Conservation (phyloP, 169 alveolate species). For the Plasmodium vinckei region DNA sequence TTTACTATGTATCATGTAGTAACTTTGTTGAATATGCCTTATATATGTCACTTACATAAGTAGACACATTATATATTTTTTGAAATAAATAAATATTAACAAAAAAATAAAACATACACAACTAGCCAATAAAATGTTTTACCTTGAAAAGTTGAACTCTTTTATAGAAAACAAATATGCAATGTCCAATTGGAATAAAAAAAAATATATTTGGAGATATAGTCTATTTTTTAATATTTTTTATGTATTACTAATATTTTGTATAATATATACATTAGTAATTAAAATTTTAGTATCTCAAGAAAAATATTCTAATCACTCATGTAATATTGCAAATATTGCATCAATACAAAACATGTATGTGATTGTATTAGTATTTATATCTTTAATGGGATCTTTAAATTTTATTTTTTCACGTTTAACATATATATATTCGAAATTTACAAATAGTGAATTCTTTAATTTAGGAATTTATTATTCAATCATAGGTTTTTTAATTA, state of each 20-base stretch:
- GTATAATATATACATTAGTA: slow-evolving; percentile 24
- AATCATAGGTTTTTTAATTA: slow-evolving; percentile 51
- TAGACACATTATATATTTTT: too few relatives aligned
- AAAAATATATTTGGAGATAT: slow-evolving; percentile 58
- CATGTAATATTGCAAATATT: slow-evolving; percentile 12
- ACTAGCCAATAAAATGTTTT: slow-evolving; percentile 21
- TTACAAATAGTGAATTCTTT: slow-evolving; percentile 61
- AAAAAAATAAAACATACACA: too few relatives aligned
- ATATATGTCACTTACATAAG: too few relatives aligned
- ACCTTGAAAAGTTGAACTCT: slow-evolving; percentile 37
- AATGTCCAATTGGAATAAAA: slow-evolving; percentile 53
- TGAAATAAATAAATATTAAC: too few relatives aligned
- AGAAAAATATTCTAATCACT: slow-evolving; percentile 33
- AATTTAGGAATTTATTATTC: slow-evolving; percentile 47
- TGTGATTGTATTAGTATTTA: slow-evolving; percentile 28
- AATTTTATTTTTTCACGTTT: slow-evolving; percentile 68
- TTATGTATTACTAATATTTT: slow-evolving; percentile 23
- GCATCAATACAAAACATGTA: slow-evolving; percentile 21
- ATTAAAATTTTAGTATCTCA: slow-evolving; percentile 30
- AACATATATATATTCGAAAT: slow-evolving; percentile 58
- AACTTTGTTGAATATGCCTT: too few relatives aligned
- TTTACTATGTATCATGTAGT: too few relatives aligned
- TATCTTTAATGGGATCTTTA: slow-evolving; percentile 48
- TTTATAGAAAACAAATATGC: slow-evolving; percentile 57
- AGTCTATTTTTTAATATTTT: slow-evolving; percentile 53